Base-by-base conservation (phyloP, 805 yeast genomes). In the Nakazawaea wyomingensis region DNA sequence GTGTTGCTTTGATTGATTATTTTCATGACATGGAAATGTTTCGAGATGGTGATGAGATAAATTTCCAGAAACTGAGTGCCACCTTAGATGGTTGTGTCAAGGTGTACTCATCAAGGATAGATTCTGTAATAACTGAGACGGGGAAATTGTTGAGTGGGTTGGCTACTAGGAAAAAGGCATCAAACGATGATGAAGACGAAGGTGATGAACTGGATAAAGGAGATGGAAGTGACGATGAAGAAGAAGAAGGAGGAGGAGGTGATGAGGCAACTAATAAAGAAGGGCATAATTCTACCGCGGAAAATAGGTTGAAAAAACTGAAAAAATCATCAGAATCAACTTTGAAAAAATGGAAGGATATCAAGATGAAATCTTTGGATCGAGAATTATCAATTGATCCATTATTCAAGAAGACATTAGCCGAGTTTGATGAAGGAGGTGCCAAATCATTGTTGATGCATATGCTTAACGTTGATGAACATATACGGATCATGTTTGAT, bases 351-450 rank as follows among this genome's bases (percentile, higher is more conserved):
- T 81, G 81, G 57, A 75, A 71, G 3, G 52, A 68, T 3, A 63
- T 83, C 9, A 66, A 62, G 47, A 58, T 79, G 51, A 78, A 75
- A 52, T 73, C 77, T 45, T 60, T 80, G 38, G 88, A 82, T 39
- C 77, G 76, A 55, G 88, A 81, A 52, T 59, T 80, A 18, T 72
- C 72, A 28, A 79, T 82, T 29, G 91, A 85, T 60, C 91, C 91
- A 0, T 64, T 85, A 22, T 85, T 85, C 59, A 82, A 81, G 51
- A 82, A 80, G 54, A 83, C 87, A 0, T 64, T 84, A 39, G 78
- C 88, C 0, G 90, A 83, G 41, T 84, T 84, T 52, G 93, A 85
- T 57, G 91, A 84, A 62, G 90, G 90, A 31, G 91, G 93, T 3
- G 82, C 91, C 6, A 84, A 81, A 54, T 76, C 85, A 46, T 64